Conservation (phyloP, 2,329 filamentous ascomycete genomes). For the Chrysoporthe austroafricana region DNA sequence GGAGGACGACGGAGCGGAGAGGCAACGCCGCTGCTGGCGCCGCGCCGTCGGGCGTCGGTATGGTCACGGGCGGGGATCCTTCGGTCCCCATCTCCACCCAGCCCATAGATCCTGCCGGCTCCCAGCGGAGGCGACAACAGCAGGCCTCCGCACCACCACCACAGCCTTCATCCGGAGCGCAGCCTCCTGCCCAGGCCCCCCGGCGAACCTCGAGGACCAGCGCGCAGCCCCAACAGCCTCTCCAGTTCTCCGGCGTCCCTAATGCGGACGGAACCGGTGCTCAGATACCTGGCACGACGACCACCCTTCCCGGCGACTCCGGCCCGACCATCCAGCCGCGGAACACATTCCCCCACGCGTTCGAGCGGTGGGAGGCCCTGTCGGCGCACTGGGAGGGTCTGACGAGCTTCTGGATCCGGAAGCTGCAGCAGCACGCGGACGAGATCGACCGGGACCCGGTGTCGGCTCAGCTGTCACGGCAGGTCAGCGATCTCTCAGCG, state of each 20-base stretch:
- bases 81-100: slow-evolving; percentile 34
- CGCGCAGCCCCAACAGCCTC: slow-evolving; percentile 35
- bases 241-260: slow-evolving; percentile 30
- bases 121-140: slow-evolving; percentile 41
- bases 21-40: slow-evolving; percentile 51
- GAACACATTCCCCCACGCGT: slow-evolving; percentile 90
- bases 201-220: slow-evolving; percentile 32
- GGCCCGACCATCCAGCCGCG: slow-evolving; percentile 48
- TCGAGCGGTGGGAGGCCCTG: slow-evolving; percentile 95
- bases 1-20: slow-evolving; percentile 64
- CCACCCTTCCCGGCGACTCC: slow-evolving; percentile 38
- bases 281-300: slow-evolving; percentile 26
- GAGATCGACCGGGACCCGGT: slow-evolving; percentile 83
- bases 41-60: slow-evolving; percentile 35
- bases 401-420: slow-evolving; percentile 95
- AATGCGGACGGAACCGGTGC: slow-evolving; percentile 13
- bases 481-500: slow-evolving; percentile 96
- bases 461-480: slow-evolving; percentile 84
- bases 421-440: slow-evolving; percentile 86
- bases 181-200: slow-evolving; percentile 29
- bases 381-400: slow-evolving; percentile 98
- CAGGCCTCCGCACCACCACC: slow-evolving; percentile 29
- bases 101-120: slow-evolving; percentile 38
- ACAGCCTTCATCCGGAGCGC: slow-evolving; percentile 28
- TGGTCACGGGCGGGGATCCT: slow-evolving; percentile 32